Base-by-base conservation (phyloP, 1,284 basidiomycete genomes). In the Tylopilus orsonianus region DNA sequence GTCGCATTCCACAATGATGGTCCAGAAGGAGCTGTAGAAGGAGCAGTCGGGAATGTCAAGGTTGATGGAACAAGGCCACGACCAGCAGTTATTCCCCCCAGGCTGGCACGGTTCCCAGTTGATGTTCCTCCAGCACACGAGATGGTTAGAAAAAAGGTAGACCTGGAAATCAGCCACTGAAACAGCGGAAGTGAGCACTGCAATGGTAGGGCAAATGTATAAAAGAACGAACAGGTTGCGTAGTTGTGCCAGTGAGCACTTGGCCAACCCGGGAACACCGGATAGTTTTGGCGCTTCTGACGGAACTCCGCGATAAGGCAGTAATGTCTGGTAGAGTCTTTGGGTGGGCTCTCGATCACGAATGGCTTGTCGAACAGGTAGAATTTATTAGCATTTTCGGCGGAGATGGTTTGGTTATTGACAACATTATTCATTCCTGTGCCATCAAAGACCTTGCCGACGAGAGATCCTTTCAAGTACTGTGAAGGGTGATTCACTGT, bases 301-400 rank as follows among this genome's bases (percentile, higher is more conserved):
- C 54, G 54, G 12, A 39, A 46, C 37, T 55, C 49, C 8, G 27
- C 43, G 19, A 56, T 30, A 22, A 51, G 3, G 22, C 54, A 55
- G 30, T 48, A 55, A 35, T 53, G 45, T 7, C 33, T 24, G 5
- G 8, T 24, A 24, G 23, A 2, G 18, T 39, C 24, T n/a, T 39
- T 20, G 4, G 35, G 35, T 2, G 44, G 45, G 1, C 40, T n/a
- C 2, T 39, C 8, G 39, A 54, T 9, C 5, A 35, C 20, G 20
- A 53, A 45, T 8, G 50, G 50, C 12, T 3, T 39, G 32, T 41
- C 38, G n/a, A 54, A 41, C 26, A 56, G 0, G 19, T 52, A 55
- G 33, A 55, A 55, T 7, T 41, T 19, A 8, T 52, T 29, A 1
- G 16, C 0, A 10, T 27, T 10, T 0, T n/a, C 29, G 22, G 38